Base-by-base conservation (phyloP, 176 grass and related monocot species). In the Carex pumila region DNA sequence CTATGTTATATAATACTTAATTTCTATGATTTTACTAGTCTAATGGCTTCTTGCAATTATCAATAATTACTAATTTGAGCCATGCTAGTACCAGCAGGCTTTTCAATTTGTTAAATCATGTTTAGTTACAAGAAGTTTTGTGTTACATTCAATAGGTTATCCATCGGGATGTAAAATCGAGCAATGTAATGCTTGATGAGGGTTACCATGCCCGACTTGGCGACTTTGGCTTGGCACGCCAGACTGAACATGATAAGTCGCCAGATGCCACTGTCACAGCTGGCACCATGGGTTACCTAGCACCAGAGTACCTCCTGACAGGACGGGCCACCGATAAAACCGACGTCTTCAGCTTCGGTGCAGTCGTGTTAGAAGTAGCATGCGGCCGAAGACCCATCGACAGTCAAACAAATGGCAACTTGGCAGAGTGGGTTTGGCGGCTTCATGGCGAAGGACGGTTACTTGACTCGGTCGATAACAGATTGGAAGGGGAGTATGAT, bases 81-180 rank as follows among this genome's bases (percentile, higher is more conserved):
- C 56, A 56, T 36, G 49, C 9, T 19, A 13, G 52, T 34, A 10
- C 18, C 52, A 78, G 52, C 25, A 32, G 18, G 52, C 52, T 3
- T 56, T 78, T 57, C 14, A 32, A 57, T 78, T 78, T 78, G 13
- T 78, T 56, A 17, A 57, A 54, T 78, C 6, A 78, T 36, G 50
- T 78, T 34, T 17, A 32, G 6, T 78, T 78, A 78, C 13, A 9
- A 15, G 31, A n/a, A 64, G 8, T 63, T 62, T 64, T 47, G 5
- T 3, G 6, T 62, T 47, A 64, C 25, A 12, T 65, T 43, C 5
- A 45, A 81, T 1, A 83, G 81, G 96, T 99, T 50, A 95, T 99
- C 83, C 96, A 99, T 90, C 91, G 96, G 19, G 96, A 99, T 87
- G 93, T 99, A 85, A 99, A 99, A 84, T 99, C 96, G 12, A 99